Evolutionary conservation across 2,329 filamentous ascomycete species (phyloP), one percentile per base, ranked within the genome.

Genomic region (Trichoderma koningiopsis): DNA sequence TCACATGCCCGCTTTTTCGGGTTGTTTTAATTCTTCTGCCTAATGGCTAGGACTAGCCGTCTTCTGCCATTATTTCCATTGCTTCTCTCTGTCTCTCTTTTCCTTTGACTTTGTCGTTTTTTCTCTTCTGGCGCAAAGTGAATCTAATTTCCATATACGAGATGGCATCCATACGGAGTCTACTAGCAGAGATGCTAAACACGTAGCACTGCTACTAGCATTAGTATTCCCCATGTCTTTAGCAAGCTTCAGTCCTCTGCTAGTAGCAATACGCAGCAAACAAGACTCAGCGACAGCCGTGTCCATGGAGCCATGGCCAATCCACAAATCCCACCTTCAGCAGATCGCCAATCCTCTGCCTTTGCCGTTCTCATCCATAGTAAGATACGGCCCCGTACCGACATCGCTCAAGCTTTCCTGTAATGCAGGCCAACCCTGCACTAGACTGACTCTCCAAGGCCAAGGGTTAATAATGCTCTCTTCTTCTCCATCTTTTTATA

Each of bases 401-500:
- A 47, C 37, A 31, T 61, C 58, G 58, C 37, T 19, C 27, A 61
- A 37, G 24, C 35, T 60, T 49, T 29, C 22, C 19, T n/a, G 40
- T 29, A 19, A 61, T 61, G 58, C 58, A 47, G 19, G 40, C 37
- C 40, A 22, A 49, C 33, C 58, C 58, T 61, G 37, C 58, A 19
- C 58, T 61, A 31, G 11, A 47, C 47, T 13, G n/a, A 11, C 58
- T 47, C 35, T 11, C 58, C 19, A 16, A 37, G 40, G n/a, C 22
- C 24, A 3, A 43, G 37, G 24, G 16, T 22, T 11, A 8, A 0
- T 10, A 6, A 1, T 40, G 14, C 19, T n/a, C n/a, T 43, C 0
- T 13, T 35, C 40, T 61, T 33, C 58, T 61, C 58, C 37, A 47
- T 61, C 58, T 47, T 61, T 61, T 22, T 27, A 47, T 49, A 37